Conservation (phyloP, 2,329 filamentous ascomycete genomes). For the Colletotrichum tropicicola region DNA sequence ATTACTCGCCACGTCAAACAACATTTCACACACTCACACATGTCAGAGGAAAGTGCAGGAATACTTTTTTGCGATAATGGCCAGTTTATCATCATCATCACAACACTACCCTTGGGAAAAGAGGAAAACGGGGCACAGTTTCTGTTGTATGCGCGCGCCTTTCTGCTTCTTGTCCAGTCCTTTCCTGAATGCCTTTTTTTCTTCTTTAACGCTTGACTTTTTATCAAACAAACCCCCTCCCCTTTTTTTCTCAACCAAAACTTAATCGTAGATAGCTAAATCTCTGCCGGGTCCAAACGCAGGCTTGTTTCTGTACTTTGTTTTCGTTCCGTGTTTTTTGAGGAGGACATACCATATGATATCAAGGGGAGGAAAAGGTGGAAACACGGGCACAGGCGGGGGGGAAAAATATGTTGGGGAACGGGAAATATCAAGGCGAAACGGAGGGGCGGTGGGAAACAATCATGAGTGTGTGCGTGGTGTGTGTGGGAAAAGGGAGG, state of each 20-base stretch:
- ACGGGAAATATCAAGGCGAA: neutral
- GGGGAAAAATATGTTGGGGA: neutral
- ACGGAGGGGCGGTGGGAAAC: neutral
- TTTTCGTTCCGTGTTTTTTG: neutral
- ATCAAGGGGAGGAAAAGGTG: slow-evolving; percentile 31
- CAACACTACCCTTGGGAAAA: neutral
- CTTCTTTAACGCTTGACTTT: neutral
- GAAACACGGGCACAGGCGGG: neutral
- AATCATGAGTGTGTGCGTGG: too few species aligned
- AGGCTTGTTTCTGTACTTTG: neutral
- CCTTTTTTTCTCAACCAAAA: neutral
- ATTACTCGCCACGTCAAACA: slow-evolving; percentile 12
- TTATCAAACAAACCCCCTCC: neutral
- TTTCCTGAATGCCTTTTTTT: neutral
- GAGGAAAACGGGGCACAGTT: neutral
- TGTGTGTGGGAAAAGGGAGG: too few species aligned
- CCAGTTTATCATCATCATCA: too few species aligned
- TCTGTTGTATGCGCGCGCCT: neutral
- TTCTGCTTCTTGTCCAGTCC: neutral
- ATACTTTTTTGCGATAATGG: neutral
- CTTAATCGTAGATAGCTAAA: slow-evolving; percentile 31
- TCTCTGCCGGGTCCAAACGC: neutral
- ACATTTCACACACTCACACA: neutral
- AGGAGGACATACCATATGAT: slow-evolving; percentile 31
- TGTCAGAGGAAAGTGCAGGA: neutral